phyloP scores from a whole-genome alignment of 2,329 filamentous ascomycete species.

The Paraphaeosphaeria sporulosa region DNA sequence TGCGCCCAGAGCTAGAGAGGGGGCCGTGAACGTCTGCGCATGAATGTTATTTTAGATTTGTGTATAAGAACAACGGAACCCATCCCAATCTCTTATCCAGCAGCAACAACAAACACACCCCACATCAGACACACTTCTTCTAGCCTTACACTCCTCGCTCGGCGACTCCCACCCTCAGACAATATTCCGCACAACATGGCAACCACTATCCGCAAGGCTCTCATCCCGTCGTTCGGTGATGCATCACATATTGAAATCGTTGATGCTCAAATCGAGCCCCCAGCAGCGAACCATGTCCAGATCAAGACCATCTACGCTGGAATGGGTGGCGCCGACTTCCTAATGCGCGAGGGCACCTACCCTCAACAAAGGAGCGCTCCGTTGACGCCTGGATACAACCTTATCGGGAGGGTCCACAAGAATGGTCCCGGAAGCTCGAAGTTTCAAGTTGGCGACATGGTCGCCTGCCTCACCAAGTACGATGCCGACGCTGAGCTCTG shows the following conservation, averaged over 20 bases:
- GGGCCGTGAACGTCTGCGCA: background rate
- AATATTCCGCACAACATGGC: conserved; percentile 26
- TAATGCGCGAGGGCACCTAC: conserved; percentile 60
- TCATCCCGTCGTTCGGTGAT: conserved; percentile 55
- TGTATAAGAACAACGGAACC: background rate
- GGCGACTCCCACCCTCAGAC: background rate
- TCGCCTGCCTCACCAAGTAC: conserved; percentile 40
- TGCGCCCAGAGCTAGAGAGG: background rate
- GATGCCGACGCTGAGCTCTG: conserved; percentile 53
- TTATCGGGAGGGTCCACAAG: conserved; percentile 53
- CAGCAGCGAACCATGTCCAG: conserved; percentile 55
- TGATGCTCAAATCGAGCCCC: conserved; percentile 47
- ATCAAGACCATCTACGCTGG: conserved; percentile 58
- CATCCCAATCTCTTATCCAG: background rate
- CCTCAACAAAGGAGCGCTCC: conserved; percentile 56
- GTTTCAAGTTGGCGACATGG: conserved; percentile 33
- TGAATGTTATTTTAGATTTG: background rate
- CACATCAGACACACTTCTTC: background rate
- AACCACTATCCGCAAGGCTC: conserved; percentile 53
- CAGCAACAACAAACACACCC: background rate
- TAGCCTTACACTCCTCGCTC: background rate
- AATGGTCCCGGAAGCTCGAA: conserved; percentile 48
- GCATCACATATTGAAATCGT: conserved; percentile 50
- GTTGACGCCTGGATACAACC: conserved; percentile 59
- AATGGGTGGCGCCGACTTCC: conserved; percentile 59